Evolutionary conservation across 345 rosid genomes (phyloP), one percentile per base, ranked within the genome.

Genomic region (Odontarrhena argentea): DNA sequence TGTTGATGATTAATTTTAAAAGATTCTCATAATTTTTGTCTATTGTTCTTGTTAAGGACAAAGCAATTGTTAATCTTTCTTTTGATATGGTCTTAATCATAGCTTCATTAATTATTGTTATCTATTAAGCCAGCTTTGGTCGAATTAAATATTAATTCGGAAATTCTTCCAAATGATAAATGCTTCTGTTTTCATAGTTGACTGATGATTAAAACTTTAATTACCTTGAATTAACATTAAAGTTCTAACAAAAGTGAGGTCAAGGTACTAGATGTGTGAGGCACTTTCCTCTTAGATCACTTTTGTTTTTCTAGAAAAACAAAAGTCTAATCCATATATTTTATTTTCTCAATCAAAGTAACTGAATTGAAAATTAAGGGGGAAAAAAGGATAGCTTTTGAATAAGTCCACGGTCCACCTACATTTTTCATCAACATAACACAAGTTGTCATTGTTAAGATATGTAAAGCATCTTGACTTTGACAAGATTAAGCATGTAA

Each of bases 381-480:
- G 9, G 55, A 50, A 55, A 63, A 71, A 71, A 10, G 3, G 49
- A 63, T 28, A 71, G 37, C 18, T 18, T 18, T 35, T 63, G 51
- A 49, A 47, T 32, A 34, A 41, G 37, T 63, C 28, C 41, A 45
- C 9, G 34, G 37, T 63, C 28, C 41, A 45, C 9, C 12, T 7
- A 41, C 32, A 56, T 40, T 6, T 71, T 64, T 34, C 13, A 14
- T 47, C 58, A 45, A 56, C 26, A 38, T 9, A 47, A 46, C 50
- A 46, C 54, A 47, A 55, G 52, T 45, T 62, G 43, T 55, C 50
- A 25, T 7, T 62, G 35, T 36, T 38, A 72, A 67, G 47, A 3
- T 32, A 38, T 65, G 53, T 37, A 18, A 57, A 72, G 53, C 70
- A 41, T 71, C 57, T 63, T 63, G 55, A 49, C 51, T 10, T 34